Evolutionary conservation across 306 rosid species (phyloP).

Genomic region (Arachis stenosperma): DNA sequence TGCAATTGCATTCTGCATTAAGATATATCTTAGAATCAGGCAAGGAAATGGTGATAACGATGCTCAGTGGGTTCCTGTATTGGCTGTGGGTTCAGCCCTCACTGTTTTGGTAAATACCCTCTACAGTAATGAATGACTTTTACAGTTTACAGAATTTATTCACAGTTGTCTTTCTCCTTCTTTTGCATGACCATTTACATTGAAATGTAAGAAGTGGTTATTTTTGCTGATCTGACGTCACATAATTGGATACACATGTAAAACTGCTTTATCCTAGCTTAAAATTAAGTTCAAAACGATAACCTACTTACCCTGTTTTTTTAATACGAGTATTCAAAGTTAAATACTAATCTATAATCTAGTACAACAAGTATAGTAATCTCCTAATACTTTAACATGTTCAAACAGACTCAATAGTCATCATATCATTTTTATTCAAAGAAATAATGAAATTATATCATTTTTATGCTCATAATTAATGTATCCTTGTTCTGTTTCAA

Average conservation of each 20-base stretch:
- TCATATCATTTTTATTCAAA: constrained; percentile 25
- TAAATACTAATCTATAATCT: neutral
- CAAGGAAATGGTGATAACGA: constrained; percentile 7
- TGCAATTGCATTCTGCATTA: constrained; percentile 71
- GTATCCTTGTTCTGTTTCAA: constrained; percentile 22
- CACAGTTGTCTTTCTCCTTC: no score
- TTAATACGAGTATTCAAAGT: neutral
- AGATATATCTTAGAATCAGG: constrained; percentile 49
- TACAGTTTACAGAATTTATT: constrained; percentile 20
- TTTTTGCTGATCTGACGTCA: no score
- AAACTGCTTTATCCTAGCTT: no score
- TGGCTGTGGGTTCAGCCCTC: constrained; percentile 56
- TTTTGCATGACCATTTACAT: no score
- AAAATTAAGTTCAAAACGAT: neutral
- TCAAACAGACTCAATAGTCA: constrained; percentile 1
- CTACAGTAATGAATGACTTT: constrained; percentile 9
- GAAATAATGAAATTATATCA: constrained; percentile 17
- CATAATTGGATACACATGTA: no score
- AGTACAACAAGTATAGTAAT: constrained; percentile 5
- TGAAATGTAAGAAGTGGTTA: no score
- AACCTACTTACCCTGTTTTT: neutral
- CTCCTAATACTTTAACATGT: neutral
- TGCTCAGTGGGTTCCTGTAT: constrained; percentile 55
- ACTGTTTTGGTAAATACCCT: constrained; percentile 70
- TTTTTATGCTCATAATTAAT: constrained; percentile 27